Evolutionary conservation across 495 filamentous ascomycete genomes (phyloP).

Genomic region (Aspergillus heteromorphus): DNA sequence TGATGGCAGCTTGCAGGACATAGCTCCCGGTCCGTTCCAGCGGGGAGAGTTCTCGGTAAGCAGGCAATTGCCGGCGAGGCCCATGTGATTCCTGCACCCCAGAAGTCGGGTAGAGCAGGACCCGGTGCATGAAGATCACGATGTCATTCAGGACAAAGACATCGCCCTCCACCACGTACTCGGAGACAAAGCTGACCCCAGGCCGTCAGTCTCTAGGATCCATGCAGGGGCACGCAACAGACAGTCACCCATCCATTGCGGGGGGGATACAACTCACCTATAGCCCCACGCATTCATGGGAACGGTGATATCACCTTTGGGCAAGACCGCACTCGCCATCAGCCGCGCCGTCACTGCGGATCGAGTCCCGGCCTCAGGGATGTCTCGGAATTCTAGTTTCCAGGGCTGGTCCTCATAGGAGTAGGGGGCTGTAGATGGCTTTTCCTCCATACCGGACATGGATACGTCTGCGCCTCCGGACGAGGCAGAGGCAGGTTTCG

Average conservation of each 20-base stretch:
- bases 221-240: too few species aligned
- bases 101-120: conserved; percentile 35
- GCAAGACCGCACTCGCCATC: conserved; percentile 40
- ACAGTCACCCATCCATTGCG: too few species aligned
- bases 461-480: conserved; percentile 22
- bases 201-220: conserved; percentile 12
- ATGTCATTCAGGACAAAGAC: conserved; percentile 45
- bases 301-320: conserved; percentile 37
- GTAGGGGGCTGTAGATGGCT: conserved; percentile 16
- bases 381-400: conserved; percentile 50
- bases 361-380: conserved; percentile 45
- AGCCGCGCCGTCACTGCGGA: conserved; percentile 45
- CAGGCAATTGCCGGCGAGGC: conserved; percentile 30
- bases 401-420: conserved; percentile 39
- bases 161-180: conserved; percentile 46
- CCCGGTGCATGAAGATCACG: conserved; percentile 42
- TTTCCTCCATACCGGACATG: conserved; percentile 29
- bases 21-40: conserved; percentile 46
- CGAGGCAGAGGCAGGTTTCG: conserved; percentile 8
- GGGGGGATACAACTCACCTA: conserved; percentile 26
- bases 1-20: conserved; percentile 45
- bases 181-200: conserved; percentile 37
- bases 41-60: conserved; percentile 30
- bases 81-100: conserved; percentile 20
- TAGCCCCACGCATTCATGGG: conserved; percentile 51